Base-by-base conservation (phyloP, 345 rosid species). In the Murraya koenigii region DNA sequence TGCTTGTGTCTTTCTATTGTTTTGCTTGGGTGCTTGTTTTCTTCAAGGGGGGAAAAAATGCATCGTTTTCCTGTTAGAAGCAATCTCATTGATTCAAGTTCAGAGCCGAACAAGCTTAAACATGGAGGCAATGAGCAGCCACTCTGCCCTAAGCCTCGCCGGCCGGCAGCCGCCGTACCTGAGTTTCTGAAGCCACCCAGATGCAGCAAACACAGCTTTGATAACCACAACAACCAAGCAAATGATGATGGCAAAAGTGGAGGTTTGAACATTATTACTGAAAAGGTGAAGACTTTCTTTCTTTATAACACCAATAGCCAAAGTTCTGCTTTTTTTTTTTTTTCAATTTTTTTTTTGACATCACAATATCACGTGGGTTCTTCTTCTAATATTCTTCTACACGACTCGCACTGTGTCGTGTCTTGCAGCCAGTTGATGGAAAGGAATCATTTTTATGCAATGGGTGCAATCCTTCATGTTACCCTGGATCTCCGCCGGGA, bases 401-500 rank as follows among this genome's bases (percentile, higher is more conserved):
- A 13, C 49, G 49, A 35, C 15, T 36, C 15, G 35, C n/a, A 10
- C 4, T 59, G 3, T 19, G 38, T 33, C 41, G 30, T 19, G 1
- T 17, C 52, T 11, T 56, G 65, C 79, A 84, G 92, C 79, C 56
- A 10, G 77, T 44, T 49, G 91, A 84, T 56, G 86, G 79, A 22
- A 85, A 80, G 52, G 87, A 83, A 77, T 36, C 77, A 10, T 35
- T 36, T 10, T 3, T 61, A 30, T 85, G 90, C 76, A 75, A 55
- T 19, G 87, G 88, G 66, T 89, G 91, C 59, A 65, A 79, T 1
- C 82, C 89, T 13, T 78, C 79, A 23, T 83, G 89, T 71, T 84
- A 86, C 77, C 76, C 87, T 30, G 97, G 94, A 22, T 91, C 98
- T 55, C 98, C 97, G 25, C 97, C 94, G n/a, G 77, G 85, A n/a